Evolutionary conservation across 805 yeast species (phyloP), one percentile per base, ranked within the genome.

Genomic region (Tetrapisispora taiwanensis): DNA sequence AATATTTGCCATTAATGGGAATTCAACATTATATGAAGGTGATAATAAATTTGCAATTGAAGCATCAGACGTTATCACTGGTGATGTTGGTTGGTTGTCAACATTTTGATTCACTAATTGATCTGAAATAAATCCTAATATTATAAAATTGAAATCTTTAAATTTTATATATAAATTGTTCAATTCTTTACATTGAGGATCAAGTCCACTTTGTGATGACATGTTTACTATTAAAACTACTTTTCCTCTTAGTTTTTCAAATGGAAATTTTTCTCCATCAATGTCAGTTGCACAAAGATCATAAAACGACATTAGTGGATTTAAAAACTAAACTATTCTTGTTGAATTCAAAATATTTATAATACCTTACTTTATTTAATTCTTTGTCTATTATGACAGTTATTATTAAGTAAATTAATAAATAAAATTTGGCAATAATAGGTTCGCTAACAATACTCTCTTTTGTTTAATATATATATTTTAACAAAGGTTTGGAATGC

Each of bases 51-150:
- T 10, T 5, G n/a, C 7, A 17, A 15, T 13, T 6, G 5, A 31
- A 36, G 3, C 7, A 10, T 15, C 17, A 95, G 95, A 62, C 79
- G 89, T 15, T 5, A 27, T 18, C 22, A 6, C 35, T 78, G 31
- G 24, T 5, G 30, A 15, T n/a, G 5, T 7, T 30, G 14, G 35
- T 20, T 13, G 6, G 7, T 32, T n/a, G 13, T 28, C 27, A 14
- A 13, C 20, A 4, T 89, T 84, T 69, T 90, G 82, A 54, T 75
- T 67, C 20, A 82, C 88, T 59, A 88, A 89, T 62, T 87, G 95
- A 66, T 86, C 84, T 65, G 95, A 85, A 22, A 96, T 96, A 74
- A 88, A 87, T 0, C 87, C 96, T 30, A 88, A 50, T 24, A 88
- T 71, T 38, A 67, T 76, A 24, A 89, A 69, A 1, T 85, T 94